Base-by-base conservation (phyloP, 169 alveolate genomes). In the Plasmodium billcollinsi region DNA sequence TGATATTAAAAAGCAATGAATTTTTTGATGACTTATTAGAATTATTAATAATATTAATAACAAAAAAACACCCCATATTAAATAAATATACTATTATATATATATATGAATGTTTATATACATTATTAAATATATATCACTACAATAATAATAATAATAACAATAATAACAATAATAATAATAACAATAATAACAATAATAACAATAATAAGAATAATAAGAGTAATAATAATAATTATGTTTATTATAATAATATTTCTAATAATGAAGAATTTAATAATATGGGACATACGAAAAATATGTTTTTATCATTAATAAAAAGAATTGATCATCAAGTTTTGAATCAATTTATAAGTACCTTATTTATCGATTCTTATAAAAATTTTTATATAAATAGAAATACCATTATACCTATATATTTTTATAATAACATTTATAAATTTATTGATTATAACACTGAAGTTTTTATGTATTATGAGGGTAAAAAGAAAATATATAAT, bases 391-490 rank as follows among this genome's bases (percentile, higher is more conserved):
- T 56, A 7, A 70, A 86, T 43, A 86, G 14, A 4, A 86, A 71
- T 72, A 18, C 67, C 0, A 20, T 73, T 14, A 72, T 73, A 8
- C 92, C 92, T 0, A 54, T 86, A 0, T 86, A 61, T 47, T 86
- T 86, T 24, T 86, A 86, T 54, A 86, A 65, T 15, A 86, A 61
- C 43, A 73, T 86, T 18, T 86, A 86, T 29, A 86, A 86, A 14
- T 86, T 86, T 61, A 62, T 86, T 24, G 92, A 86, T 72, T 86
- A 61, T 56, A 86, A 86, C 58, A 86, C 92, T 3, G 92, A 86
- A n/a, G 66, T 72, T 7, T 86, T 70, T 83, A 18, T 83, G n/a
- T 56, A 59, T 56, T 39, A 39, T 67, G 45, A 54, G 15, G 49
- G 5, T 7, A 58, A 43, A 33, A 29, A 26, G 58, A 65, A 0